phyloP scores from a whole-genome alignment of 2,329 filamentous ascomycete species.

The Colletotrichum acutatum region DNA sequence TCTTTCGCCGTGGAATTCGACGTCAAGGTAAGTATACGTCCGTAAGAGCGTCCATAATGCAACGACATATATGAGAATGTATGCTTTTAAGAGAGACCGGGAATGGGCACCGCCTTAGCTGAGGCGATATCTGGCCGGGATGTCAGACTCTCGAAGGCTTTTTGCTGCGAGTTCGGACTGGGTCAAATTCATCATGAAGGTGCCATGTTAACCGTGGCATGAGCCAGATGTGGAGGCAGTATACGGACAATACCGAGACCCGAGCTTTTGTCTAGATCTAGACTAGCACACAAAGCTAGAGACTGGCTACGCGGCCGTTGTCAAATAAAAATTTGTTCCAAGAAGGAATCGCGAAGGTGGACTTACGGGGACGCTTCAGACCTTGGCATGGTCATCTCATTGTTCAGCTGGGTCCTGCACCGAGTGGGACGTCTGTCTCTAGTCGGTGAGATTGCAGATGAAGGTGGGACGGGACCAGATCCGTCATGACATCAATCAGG shows the following conservation, averaged over 20 bases:
- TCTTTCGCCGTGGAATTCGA: neutral
- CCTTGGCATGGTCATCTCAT: slow-evolving; percentile 22
- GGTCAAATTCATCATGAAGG: neutral
- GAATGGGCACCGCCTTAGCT: neutral
- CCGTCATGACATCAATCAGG: neutral
- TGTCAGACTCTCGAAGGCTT: neutral
- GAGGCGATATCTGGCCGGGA: neutral
- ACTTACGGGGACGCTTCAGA: neutral
- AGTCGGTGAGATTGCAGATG: neutral
- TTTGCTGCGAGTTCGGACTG: neutral
- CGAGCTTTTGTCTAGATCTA: neutral
- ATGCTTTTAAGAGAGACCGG: neutral
- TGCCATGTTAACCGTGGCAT: neutral
- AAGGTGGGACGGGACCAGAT: neutral
- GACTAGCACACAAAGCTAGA: slow-evolving; percentile 12
- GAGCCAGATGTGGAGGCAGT: neutral
- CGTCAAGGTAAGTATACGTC: neutral
- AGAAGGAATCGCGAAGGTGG: neutral
- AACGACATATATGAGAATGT: neutral
- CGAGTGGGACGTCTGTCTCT: neutral
- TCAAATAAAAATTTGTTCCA: neutral
- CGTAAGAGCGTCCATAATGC: neutral
- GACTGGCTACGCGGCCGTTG: neutral
- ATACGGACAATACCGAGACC: neutral
- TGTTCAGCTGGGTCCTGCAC: neutral